These are phyloP conservation scores for Microthlaspi erraticum DNA, from an alignment of 345 rosid genomes.

Conservation along the genomic window DNA sequence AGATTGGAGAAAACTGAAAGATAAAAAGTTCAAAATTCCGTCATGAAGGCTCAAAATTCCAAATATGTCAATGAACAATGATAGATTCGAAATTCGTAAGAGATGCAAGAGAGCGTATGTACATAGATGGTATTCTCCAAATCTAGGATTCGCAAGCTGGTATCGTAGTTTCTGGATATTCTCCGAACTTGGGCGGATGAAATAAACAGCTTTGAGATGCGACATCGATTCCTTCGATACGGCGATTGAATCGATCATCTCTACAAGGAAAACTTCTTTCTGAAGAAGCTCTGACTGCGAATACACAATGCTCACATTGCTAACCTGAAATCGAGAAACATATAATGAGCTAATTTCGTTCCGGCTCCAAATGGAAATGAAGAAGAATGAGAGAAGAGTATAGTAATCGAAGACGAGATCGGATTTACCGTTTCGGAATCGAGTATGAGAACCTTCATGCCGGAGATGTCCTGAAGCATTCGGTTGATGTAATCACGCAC, in stretches of 20 bases:
- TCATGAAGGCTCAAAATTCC: too few relatives aligned
- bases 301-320: constrained; percentile 87
- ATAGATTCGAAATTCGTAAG: background rate
- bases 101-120: constrained; percentile 38
- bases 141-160: constrained; percentile 83
- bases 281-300: constrained; percentile 95
- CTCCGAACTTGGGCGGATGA: constrained; percentile 85
- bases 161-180: constrained; percentile 83
- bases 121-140: constrained; percentile 94
- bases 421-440: constrained; percentile 86
- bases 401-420: constrained; percentile 14
- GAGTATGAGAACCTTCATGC: constrained; percentile 99
- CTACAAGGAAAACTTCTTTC: constrained; percentile 94
- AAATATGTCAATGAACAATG: constrained; percentile 22
- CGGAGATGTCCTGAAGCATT: constrained; percentile 95
- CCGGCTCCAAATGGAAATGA: constrained; percentile 1
- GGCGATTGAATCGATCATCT: constrained; percentile 84
- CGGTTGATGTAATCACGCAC: constrained; percentile 90
- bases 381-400: constrained; percentile 1
- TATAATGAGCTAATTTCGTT: background rate
- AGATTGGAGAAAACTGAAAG: constrained; percentile 90
- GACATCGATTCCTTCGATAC: constrained; percentile 88
- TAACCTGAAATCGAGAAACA: constrained; percentile 54
- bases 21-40: background rate
- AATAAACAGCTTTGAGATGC: constrained; percentile 91